Percentiles rank a stretch among this genome's conserved stretches.
phyloP scores from a whole-genome alignment of 2,329 filamentous ascomycete genomes.

The Hirsutella thompsonii region DNA sequence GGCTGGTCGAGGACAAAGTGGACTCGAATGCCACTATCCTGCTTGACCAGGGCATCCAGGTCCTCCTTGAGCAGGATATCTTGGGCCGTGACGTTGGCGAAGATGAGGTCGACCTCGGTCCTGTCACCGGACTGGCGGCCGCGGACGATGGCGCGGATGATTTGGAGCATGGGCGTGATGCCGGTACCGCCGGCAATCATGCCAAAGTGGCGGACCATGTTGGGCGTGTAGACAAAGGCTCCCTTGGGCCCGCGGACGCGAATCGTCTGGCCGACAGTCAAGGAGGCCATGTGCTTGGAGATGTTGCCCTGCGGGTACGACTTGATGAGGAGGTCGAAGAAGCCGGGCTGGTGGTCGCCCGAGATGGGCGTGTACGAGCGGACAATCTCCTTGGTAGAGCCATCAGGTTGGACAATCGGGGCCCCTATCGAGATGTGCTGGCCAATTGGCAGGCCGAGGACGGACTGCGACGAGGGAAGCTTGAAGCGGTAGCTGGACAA shows the following conservation, averaged over 20 bases:
- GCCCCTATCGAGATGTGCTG: slow-evolving; percentile 97
- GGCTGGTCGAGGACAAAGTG: slow-evolving; percentile 97
- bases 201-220: slow-evolving; percentile 91
- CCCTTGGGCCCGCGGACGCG: slow-evolving; percentile 91
- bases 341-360: slow-evolving; percentile 76
- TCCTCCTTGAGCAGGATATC: slow-evolving; percentile 93
- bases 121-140: slow-evolving; percentile 67
- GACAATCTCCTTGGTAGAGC: slow-evolving; percentile 68
- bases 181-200: slow-evolving; percentile 98
- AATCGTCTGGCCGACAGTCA: slow-evolving; percentile 76
- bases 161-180: slow-evolving; percentile 97
- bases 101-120: slow-evolving; percentile 88
- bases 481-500: slow-evolving; percentile 73
- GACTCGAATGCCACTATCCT: slow-evolving; percentile 73
- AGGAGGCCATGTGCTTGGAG: slow-evolving; percentile 76
- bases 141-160: slow-evolving; percentile 80
- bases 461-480: slow-evolving; percentile 62
- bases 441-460: slow-evolving; percentile 93
- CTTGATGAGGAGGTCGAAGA: slow-evolving; percentile 96
- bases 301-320: slow-evolving; percentile 97
- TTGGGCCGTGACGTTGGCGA: slow-evolving; percentile 86
- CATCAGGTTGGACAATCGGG: slow-evolving; percentile 52
- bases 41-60: slow-evolving; percentile 62
- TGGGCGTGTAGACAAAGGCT: slow-evolving; percentile 92
- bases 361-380: slow-evolving; percentile 90